Evolutionary conservation across 768 basidiomycete genomes (phyloP).

Genomic region (Sistotremastrum suecicum): DNA sequence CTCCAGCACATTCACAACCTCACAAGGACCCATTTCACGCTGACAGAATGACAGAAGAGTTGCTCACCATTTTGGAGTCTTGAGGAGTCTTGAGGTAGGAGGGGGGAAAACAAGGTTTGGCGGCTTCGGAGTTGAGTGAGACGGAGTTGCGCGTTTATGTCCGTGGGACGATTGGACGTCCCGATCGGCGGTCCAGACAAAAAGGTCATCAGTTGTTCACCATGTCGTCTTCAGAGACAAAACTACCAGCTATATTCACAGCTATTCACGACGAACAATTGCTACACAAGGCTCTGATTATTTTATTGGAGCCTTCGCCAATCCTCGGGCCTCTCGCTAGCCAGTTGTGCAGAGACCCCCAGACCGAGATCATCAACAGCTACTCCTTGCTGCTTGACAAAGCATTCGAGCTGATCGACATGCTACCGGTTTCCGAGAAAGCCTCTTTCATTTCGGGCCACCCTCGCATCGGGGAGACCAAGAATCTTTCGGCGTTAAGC

Average conservation of each 20-base stretch:
- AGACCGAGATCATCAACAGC: slow-evolving; percentile 39
- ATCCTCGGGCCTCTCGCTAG: slow-evolving; percentile 21
- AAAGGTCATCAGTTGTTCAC: too few relatives aligned
- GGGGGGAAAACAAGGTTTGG: not conserved
- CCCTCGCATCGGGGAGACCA: slow-evolving; percentile 79
- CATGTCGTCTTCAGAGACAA: too few relatives aligned
- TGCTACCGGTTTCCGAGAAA: slow-evolving; percentile 36
- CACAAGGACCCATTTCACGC: slow-evolving; percentile 4
- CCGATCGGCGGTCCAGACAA: too few relatives aligned
- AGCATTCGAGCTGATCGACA: slow-evolving; percentile 32
- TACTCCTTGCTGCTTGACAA: slow-evolving; percentile 1
- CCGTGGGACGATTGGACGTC: too few relatives aligned
- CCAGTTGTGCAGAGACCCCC: slow-evolving; percentile 15
- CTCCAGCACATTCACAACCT: slow-evolving; percentile 2
- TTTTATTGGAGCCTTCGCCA: slow-evolving; percentile 57
- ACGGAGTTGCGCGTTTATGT: too few relatives aligned
- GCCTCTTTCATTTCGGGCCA: slow-evolving; percentile 69
- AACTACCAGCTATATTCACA: too few relatives aligned
- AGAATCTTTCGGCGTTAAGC: slow-evolving; percentile 60
- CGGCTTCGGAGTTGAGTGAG: too few relatives aligned
- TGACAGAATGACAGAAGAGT: slow-evolving; percentile 5
- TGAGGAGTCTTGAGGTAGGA: slow-evolving; percentile 14
- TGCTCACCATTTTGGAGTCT: slow-evolving; percentile 35
- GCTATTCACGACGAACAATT: not conserved
- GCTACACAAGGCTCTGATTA: slow-evolving; percentile 21